These are phyloP conservation scores for Avena sativa DNA, from an alignment of 176 grass and related monocot genomes.

Conservation along the genomic window DNA sequence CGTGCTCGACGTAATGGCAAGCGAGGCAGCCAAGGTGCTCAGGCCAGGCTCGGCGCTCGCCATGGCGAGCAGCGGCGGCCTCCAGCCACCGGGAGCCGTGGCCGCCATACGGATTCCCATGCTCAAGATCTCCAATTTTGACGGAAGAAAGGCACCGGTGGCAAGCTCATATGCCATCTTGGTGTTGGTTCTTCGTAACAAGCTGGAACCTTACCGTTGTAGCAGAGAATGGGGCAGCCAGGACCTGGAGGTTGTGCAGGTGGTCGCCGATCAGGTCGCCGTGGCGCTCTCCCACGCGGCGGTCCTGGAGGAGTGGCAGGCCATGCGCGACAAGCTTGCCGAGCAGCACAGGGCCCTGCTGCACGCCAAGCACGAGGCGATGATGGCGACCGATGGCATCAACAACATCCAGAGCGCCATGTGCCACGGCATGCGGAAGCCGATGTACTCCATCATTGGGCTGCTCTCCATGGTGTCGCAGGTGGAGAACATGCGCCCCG, in stretches of 20 bases:
- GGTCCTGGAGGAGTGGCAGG: constrained; percentile 47
- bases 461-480: constrained; percentile 70
- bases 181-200: constrained; percentile 49
- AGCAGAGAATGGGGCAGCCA: constrained; percentile 42
- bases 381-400: constrained; percentile 59
- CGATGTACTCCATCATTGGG: constrained; percentile 66
- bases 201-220: neutral
- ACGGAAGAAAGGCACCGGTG: constrained; percentile 39
- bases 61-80: constrained; percentile 39
- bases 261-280: constrained; percentile 63
- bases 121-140: constrained; percentile 51
- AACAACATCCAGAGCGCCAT: constrained; percentile 63
- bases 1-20: constrained; percentile 48
- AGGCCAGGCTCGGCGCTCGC: constrained; percentile 47
- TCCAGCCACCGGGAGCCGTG: constrained; percentile 22
- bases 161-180: constrained; percentile 49
- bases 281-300: constrained; percentile 60
- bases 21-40: constrained; percentile 58
- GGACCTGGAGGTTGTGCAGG: constrained; percentile 60
- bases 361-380: constrained; percentile 49
- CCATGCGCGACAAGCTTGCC: constrained; percentile 35
- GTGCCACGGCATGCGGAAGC: constrained; percentile 58
- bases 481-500: constrained; percentile 51
- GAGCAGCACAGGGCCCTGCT: constrained; percentile 57
- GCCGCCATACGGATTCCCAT: constrained; percentile 70